phyloP scores from a whole-genome alignment of 805 yeast genomes.

The Zygoascus flipseniorum region DNA sequence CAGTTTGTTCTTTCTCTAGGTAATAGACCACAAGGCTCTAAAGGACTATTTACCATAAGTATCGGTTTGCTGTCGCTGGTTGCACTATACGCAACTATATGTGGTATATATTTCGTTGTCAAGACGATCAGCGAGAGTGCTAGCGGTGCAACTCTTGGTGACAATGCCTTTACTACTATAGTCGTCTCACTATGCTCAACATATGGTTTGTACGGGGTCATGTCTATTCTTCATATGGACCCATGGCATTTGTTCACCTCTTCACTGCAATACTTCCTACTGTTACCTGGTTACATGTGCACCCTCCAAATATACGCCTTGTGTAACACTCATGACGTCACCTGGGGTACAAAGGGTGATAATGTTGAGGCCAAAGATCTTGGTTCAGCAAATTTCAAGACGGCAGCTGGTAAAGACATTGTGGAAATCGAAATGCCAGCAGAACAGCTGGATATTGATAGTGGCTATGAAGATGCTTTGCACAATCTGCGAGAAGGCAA shows the following conservation, averaged over 20 bases:
- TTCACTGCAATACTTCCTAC: constrained; percentile 75
- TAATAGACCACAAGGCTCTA: constrained; percentile 95
- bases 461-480: constrained; percentile 68
- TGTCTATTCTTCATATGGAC: constrained; percentile 79
- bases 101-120: constrained; percentile 75
- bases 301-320: constrained; percentile 92
- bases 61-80: constrained; percentile 69
- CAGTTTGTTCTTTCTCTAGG: constrained; percentile 92
- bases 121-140: constrained; percentile 39
- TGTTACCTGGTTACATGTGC: constrained; percentile 88
- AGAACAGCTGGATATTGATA: constrained; percentile 69
- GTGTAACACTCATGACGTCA: constrained; percentile 96
- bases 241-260: constrained; percentile 96
- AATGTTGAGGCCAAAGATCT: constrained; percentile 58
- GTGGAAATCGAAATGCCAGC: constrained; percentile 70
- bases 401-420: constrained; percentile 75
- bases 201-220: constrained; percentile 76
- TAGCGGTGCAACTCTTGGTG: constrained; percentile 26
- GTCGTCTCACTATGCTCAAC: constrained; percentile 83
- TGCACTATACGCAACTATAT: constrained; percentile 69
- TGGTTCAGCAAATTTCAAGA: constrained; percentile 76
- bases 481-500: constrained; percentile 65
- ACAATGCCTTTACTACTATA: constrained; percentile 49
- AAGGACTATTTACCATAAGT: constrained; percentile 60
- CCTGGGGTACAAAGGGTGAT: constrained; percentile 99